Percentiles rank a stretch among this genome's conserved stretches.
Evolutionary conservation across 345 rosid genomes (phyloP).

Genomic region (Murraya koenigii): DNA sequence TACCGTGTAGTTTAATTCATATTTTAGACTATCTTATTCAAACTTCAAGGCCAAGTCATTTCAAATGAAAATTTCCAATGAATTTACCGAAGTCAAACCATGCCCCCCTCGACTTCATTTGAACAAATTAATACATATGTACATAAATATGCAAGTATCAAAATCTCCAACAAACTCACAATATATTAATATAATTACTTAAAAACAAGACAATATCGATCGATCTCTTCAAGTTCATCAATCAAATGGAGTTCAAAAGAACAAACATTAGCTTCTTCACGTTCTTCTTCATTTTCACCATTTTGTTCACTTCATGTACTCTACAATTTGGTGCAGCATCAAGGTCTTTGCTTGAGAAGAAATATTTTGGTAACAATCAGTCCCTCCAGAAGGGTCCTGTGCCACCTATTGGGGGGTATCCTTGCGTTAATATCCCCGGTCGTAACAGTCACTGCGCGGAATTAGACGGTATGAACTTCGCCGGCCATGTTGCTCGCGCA

Average conservation of each 20-base stretch:
- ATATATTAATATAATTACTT: too few species aligned
- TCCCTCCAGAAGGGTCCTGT: constrained; percentile 27
- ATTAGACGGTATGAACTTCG: constrained; percentile 22
- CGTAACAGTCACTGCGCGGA: not conserved
- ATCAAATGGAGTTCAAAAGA: not conserved
- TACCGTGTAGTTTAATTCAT: not conserved
- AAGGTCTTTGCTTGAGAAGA: constrained; percentile 21
- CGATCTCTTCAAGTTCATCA: not conserved
- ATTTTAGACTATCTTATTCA: not conserved
- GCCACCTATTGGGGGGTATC: constrained; percentile 18
- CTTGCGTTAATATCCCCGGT: constrained; percentile 26
- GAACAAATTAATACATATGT: not conserved
- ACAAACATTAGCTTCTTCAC: not conserved
- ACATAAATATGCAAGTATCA: not conserved
- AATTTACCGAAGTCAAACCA: not conserved
- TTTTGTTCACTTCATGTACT: constrained; percentile 4
- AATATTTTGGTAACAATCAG: constrained; percentile 7
- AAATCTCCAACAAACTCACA: not conserved
- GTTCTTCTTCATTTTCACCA: not conserved
- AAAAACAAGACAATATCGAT: not conserved
- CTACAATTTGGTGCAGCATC: constrained; percentile 17
- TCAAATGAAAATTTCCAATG: not conserved
- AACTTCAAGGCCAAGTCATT: not conserved
- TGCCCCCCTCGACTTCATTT: not conserved
- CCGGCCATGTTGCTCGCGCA: not conserved